phyloP scores from a whole-genome alignment of 2,329 filamentous ascomycete species.

The Didymella sp. region DNA sequence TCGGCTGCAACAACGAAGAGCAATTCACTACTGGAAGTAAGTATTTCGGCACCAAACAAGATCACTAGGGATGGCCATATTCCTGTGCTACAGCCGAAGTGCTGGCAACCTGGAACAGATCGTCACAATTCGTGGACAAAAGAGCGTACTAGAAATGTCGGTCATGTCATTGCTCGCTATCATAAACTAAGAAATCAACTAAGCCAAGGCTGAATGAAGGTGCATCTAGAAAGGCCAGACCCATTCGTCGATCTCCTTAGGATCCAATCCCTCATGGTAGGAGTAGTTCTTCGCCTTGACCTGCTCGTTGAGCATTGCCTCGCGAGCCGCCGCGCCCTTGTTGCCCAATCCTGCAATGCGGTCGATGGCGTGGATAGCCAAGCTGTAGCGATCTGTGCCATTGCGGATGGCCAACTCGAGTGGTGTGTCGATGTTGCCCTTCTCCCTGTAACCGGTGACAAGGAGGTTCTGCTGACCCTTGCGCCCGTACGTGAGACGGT shows the following conservation, averaged over 20 bases:
- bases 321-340: constrained; percentile 66
- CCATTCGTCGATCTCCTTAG: constrained; percentile 70
- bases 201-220: not conserved
- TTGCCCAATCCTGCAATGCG: constrained; percentile 69
- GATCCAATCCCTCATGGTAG: constrained; percentile 73
- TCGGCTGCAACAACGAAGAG: no score
- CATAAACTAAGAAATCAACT: not conserved
- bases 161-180: constrained; percentile 5
- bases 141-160: not conserved
- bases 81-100: not conserved
- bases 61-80: not conserved
- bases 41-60: not conserved
- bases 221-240: constrained; percentile 62
- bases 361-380: constrained; percentile 80
- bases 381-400: constrained; percentile 76
- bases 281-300: constrained; percentile 69
- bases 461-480: constrained; percentile 72
- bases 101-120: not conserved
- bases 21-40: no score
- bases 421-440: constrained; percentile 84
- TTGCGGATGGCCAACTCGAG: constrained; percentile 81
- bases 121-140: not conserved
- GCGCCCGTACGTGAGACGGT: constrained; percentile 77
- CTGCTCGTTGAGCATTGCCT: constrained; percentile 69
- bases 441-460: constrained; percentile 81